Evolutionary conservation across 345 rosid genomes (phyloP).

Genomic region (Limnanthes douglasii): DNA sequence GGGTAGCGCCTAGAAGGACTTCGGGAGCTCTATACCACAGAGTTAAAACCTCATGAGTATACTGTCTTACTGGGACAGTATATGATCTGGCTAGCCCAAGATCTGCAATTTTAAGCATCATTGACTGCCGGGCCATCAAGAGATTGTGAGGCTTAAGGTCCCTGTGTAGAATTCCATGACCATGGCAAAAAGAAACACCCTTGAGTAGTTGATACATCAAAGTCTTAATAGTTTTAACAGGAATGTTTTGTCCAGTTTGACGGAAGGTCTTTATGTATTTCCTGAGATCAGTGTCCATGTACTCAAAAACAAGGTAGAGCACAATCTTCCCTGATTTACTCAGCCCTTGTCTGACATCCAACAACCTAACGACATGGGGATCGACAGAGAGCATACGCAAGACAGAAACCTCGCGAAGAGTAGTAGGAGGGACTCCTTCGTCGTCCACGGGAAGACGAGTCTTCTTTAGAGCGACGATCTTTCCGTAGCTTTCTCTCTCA

Average conservation of each 20-base stretch:
- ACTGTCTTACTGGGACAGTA: slow-evolving; percentile 91
- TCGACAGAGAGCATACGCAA: slow-evolving; percentile 96
- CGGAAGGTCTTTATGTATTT: slow-evolving; percentile 67
- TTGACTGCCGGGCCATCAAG: slow-evolving; percentile 77
- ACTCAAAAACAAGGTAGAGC: slow-evolving; percentile 80
- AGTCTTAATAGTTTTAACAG: slow-evolving; percentile 39
- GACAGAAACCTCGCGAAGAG: slow-evolving; percentile 96
- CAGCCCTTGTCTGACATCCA: slow-evolving; percentile 88
- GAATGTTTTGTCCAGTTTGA: slow-evolving; percentile 40
- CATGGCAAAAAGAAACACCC: slow-evolving; percentile 93
- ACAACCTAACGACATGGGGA: slow-evolving; percentile 77
- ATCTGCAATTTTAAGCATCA: slow-evolving; percentile 90
- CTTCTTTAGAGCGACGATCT: slow-evolving; percentile 90
- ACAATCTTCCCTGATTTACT: slow-evolving; percentile 90
- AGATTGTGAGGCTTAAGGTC: slow-evolving; percentile 98
- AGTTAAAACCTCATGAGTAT: slow-evolving; percentile 93
- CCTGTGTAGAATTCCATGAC: slow-evolving; percentile 91
- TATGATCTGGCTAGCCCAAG: slow-evolving; percentile 84
- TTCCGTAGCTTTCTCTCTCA: slow-evolving; percentile 91
- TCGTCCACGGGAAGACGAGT: slow-evolving; percentile 97
- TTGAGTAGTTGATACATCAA: slow-evolving; percentile 96
- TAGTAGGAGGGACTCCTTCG: slow-evolving; percentile 97
- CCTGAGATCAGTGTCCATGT: slow-evolving; percentile 86
- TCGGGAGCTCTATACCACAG: slow-evolving; percentile 98
- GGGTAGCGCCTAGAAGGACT: slow-evolving; percentile 86